Evolutionary conservation across 1,284 basidiomycete genomes (phyloP).

Genomic region (Trichosporon sp.): DNA sequence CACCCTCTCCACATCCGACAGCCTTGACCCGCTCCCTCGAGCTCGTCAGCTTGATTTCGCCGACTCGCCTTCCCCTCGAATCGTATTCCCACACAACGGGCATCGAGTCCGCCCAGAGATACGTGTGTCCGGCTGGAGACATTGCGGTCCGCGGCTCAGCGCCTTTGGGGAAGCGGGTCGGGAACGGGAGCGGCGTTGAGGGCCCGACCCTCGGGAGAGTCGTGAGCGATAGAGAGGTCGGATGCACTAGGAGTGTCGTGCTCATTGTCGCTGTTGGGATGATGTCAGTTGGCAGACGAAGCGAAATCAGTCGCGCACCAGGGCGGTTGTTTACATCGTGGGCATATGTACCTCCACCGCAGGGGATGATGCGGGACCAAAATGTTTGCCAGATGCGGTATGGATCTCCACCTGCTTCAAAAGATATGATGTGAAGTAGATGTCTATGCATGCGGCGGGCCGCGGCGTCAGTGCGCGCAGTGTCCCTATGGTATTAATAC

Average conservation of each 20-base stretch:
- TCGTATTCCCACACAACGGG: constrained; percentile 38
- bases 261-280: neutral
- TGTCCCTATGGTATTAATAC: constrained; percentile 13
- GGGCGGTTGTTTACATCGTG: constrained; percentile 18
- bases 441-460: constrained; percentile 6
- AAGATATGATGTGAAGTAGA: neutral
- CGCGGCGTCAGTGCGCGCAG: neutral
- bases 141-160: constrained; percentile 21
- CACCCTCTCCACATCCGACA: constrained; percentile 17
- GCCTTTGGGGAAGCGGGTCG: constrained; percentile 29
- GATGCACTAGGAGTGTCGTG: constrained; percentile 26
- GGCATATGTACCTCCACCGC: neutral
- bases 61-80: constrained; percentile 30
- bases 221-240: constrained; percentile 15
- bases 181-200: constrained; percentile 26
- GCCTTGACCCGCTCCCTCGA: constrained; percentile 7
- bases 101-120: constrained; percentile 22
- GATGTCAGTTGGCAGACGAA: neutral
- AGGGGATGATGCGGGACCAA: neutral
- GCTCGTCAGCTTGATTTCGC: constrained; percentile 26
- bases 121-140: constrained; percentile 25
- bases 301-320: neutral
- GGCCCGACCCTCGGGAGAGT: neutral
- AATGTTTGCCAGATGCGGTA: neutral
- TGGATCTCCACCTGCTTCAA: neutral